Evolutionary conservation across 2,329 filamentous ascomycete species (phyloP).

Genomic region (Curvularia eragrostidis): DNA sequence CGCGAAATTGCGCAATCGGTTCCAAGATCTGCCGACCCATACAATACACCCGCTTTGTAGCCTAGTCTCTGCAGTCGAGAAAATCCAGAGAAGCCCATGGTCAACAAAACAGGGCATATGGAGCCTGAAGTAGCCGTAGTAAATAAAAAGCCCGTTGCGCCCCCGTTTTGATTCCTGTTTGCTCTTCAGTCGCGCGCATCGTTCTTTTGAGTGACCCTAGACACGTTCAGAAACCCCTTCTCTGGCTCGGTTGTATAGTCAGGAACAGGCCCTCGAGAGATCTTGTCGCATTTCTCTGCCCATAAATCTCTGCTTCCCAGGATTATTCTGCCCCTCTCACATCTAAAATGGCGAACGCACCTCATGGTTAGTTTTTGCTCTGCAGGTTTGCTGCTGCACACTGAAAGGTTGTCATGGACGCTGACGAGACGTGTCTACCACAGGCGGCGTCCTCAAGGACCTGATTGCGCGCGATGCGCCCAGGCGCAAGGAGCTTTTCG

Average conservation of each 20-base stretch:
- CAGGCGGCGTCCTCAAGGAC: conserved; percentile 95
- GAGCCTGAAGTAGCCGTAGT: conserved; percentile 6
- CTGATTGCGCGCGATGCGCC: conserved; percentile 91
- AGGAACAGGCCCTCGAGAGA: conserved; percentile 3
- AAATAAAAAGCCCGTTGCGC: conserved; percentile 20
- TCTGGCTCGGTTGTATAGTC: conserved; percentile 2
- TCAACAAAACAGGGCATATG: conserved; percentile 17
- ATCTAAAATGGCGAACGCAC: conserved; percentile 58
- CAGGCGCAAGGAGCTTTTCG: conserved; percentile 76
- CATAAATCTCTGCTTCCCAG: not conserved
- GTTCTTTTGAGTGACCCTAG: conserved; percentile 11
- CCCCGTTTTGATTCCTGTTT: conserved; percentile 10
- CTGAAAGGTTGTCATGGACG: conserved; percentile 9
- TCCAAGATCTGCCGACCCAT: conserved; percentile 44
- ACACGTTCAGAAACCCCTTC: not conserved
- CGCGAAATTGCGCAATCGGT: conserved; percentile 50
- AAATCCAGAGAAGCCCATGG: conserved; percentile 15
- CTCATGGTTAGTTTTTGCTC: conserved; percentile 53
- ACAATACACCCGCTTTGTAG: conserved; percentile 26
- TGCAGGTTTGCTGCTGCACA: not conserved
- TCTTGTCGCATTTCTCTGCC: conserved; percentile 5
- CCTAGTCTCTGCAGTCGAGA: conserved; percentile 29
- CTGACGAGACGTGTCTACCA: conserved; percentile 22
- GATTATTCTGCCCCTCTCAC: not conserved
- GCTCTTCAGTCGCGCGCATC: conserved; percentile 14